A percentile compares a stretch with the other conserved stretches of the same genome.
These are phyloP conservation scores for Fomitopsis pinicola DNA, from an alignment of 1,284 basidiomycete species.

Conservation along the genomic window DNA sequence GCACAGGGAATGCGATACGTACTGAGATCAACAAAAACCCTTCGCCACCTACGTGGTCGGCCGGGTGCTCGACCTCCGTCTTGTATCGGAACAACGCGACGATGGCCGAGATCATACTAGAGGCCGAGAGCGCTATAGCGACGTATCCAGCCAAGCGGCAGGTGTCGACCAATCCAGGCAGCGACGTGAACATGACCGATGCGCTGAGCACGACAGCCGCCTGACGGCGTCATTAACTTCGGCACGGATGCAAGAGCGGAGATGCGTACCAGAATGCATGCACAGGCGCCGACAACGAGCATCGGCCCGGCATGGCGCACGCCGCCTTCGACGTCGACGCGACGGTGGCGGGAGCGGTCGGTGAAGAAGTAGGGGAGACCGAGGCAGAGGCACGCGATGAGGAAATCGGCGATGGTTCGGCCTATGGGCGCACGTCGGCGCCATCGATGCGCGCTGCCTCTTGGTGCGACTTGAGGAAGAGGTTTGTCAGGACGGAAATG, in stretches of 20 bases:
- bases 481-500: constrained; percentile 61
- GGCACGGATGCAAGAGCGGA: neutral
- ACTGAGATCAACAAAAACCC: constrained; percentile 57
- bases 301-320: constrained; percentile 49
- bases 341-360: constrained; percentile 41
- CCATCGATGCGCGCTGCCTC: constrained; percentile 17
- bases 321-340: constrained; percentile 57
- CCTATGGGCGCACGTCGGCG: constrained; percentile 37
- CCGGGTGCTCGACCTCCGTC: constrained; percentile 49
- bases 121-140: constrained; percentile 60
- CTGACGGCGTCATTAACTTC: constrained; percentile 29
- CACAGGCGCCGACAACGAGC: constrained; percentile 58
- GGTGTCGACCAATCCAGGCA: constrained; percentile 62
- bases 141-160: constrained; percentile 60
- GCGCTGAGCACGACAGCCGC: constrained; percentile 74
- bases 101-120: constrained; percentile 63
- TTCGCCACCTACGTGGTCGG: constrained; percentile 43
- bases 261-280: constrained; percentile 61
- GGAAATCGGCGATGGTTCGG: constrained; percentile 50
- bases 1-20: constrained; percentile 20
- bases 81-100: constrained; percentile 66
- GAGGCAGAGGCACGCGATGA: constrained; percentile 59
- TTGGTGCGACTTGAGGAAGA: constrained; percentile 47
- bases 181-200: constrained; percentile 71
- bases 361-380: constrained; percentile 72